A percentile compares a stretch with the other conserved stretches of the same genome.
Evolutionary conservation across 306 rosid genomes (phyloP).

Genomic region (Malus asiatica): DNA sequence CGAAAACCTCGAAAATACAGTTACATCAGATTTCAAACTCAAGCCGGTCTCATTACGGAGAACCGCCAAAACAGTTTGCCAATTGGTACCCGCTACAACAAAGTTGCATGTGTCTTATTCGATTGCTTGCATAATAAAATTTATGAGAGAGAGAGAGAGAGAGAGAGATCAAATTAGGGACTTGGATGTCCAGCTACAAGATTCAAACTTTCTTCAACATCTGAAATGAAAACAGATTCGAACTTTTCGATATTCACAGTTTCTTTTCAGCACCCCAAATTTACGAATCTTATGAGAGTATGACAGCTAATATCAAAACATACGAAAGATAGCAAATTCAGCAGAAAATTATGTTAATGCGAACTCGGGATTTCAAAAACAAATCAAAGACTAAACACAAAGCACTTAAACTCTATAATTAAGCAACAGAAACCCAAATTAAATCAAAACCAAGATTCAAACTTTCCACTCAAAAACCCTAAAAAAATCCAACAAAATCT

Average conservation of each 20-base stretch:
- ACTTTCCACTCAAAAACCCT: conserved; percentile 4
- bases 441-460: not conserved
- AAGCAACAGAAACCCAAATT: not conserved
- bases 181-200: not conserved
- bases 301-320: not conserved
- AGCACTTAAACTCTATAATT: not conserved
- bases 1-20: not conserved
- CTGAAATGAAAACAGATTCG: not conserved
- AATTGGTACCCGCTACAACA: not conserved
- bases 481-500: conserved; percentile 3
- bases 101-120: not conserved
- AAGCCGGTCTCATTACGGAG: not conserved
- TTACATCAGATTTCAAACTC: not conserved
- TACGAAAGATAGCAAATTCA: not conserved
- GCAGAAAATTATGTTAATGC: conserved; percentile 3
- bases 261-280: not conserved
- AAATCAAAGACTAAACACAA: not conserved
- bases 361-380: not conserved
- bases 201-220: not conserved
- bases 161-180: not conserved
- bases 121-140: not conserved
- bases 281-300: not conserved
- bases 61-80: not conserved
- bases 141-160: not conserved
- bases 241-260: not conserved